Percentiles rank a stretch among this genome's conserved stretches.
Conservation (phyloP, 306 rosid genomes). For the Lagenaria siceraria region DNA sequence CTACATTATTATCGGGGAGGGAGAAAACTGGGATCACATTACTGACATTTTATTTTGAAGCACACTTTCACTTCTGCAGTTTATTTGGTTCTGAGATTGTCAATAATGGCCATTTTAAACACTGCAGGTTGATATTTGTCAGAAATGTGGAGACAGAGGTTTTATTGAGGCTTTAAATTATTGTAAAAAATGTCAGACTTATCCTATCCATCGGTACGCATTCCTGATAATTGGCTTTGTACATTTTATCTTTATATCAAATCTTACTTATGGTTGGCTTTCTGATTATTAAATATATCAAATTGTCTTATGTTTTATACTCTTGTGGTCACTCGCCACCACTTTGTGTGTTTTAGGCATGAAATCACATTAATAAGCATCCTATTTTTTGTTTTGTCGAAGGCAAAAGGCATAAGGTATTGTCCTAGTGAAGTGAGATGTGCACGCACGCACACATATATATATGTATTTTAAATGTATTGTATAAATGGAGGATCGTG, state of each 20-base stretch:
- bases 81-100: neutral
- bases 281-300: neutral
- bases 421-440: neutral
- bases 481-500: neutral
- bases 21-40: neutral
- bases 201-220: conserved; percentile 22
- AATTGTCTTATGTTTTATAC: neutral
- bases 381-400: neutral
- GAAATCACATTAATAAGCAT: neutral
- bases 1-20: too few species aligned
- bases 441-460: neutral
- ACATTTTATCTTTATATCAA: neutral
- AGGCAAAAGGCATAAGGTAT: neutral
- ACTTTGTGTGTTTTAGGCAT: neutral
- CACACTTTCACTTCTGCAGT: neutral
- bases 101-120: neutral
- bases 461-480: neutral
- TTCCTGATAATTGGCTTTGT: neutral
- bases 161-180: conserved; percentile 13
- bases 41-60: neutral
- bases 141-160: conserved; percentile 21
- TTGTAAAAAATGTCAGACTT: conserved; percentile 14
- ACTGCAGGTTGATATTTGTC: conserved; percentile 20
- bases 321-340: neutral
- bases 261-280: neutral